A percentile compares a stretch with the other conserved stretches of the same genome.
Evolutionary conservation across 2,329 filamentous ascomycete genomes (phyloP).

Genomic region (Penicillium concentricum): DNA sequence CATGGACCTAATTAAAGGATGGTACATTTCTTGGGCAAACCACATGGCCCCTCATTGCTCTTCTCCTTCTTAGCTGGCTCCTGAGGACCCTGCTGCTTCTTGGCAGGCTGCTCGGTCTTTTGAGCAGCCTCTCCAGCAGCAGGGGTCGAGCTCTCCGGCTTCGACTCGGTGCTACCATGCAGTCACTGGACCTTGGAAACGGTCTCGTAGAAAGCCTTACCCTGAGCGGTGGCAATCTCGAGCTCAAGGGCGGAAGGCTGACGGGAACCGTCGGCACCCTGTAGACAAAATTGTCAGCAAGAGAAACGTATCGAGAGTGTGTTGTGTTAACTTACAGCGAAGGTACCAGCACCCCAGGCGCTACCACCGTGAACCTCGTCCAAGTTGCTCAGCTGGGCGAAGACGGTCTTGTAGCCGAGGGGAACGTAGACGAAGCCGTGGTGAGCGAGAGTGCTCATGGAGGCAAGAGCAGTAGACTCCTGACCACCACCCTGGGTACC

Average conservation of each 20-base stretch:
- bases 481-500: constrained; percentile 83
- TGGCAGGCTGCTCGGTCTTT: constrained; percentile 22
- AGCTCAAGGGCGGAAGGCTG: constrained; percentile 75
- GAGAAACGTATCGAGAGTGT: not conserved
- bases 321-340: constrained; percentile 56
- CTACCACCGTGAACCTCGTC: constrained; percentile 80
- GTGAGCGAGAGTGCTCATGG: constrained; percentile 83
- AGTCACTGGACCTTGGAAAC: constrained; percentile 80
- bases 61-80: constrained; percentile 50
- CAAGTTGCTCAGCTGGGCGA: constrained; percentile 68
- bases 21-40: constrained; percentile 71
- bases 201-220: constrained; percentile 76
- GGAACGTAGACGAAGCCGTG: constrained; percentile 98
- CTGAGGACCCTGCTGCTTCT: constrained; percentile 27
- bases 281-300: constrained; percentile 13
- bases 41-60: constrained; percentile 64
- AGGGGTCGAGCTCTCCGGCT: constrained; percentile 30
- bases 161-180: constrained; percentile 56
- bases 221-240: constrained; percentile 76
- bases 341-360: constrained; percentile 93
- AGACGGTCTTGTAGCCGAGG: constrained; percentile 82
- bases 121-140: constrained; percentile 27
- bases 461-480: constrained; percentile 77
- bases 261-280: constrained; percentile 73
- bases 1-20: constrained; percentile 54